phyloP scores from a whole-genome alignment of 176 grass and related monocot species.

The Bromus sterilis region DNA sequence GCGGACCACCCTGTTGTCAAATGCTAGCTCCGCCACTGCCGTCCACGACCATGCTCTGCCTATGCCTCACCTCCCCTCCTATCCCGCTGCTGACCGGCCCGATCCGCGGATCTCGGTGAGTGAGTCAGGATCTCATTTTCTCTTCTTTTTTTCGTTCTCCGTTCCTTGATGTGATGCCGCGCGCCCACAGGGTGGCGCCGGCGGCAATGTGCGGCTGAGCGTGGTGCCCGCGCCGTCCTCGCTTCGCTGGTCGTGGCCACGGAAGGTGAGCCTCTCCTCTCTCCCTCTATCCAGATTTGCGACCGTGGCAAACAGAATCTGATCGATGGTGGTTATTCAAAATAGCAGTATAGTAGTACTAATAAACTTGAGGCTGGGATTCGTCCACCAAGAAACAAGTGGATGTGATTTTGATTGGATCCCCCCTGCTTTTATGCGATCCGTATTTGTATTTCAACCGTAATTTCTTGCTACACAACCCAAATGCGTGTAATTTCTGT shows the following conservation, averaged over 20 bases:
- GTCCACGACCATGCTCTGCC: slow-evolving; percentile 26
- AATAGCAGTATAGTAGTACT: neutral
- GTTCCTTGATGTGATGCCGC: neutral
- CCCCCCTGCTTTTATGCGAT: too few species aligned
- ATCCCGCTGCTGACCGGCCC: slow-evolving; percentile 1
- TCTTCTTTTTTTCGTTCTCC: too few species aligned
- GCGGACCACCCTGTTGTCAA: too few species aligned
- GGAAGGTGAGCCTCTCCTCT: slow-evolving; percentile 7
- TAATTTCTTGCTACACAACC: neutral
- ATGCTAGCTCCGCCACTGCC: too few species aligned
- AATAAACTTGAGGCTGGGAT: neutral
- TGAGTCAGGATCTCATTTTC: neutral
- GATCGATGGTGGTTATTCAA: neutral
- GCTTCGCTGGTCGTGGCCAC: neutral
- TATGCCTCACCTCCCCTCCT: neutral
- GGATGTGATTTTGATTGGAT: neutral
- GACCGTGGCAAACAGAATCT: neutral
- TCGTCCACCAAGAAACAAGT: neutral
- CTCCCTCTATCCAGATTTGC: neutral
- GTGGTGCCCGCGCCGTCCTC: neutral
- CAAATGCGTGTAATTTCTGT: neutral
- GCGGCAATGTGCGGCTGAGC: slow-evolving; percentile 27
- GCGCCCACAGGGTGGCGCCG: slow-evolving; percentile 9
- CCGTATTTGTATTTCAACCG: too few species aligned
- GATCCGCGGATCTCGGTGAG: slow-evolving; percentile 14